Evolutionary conservation across 345 rosid genomes (phyloP), one percentile per base, ranked within the genome.

Genomic region (Hibiscus tridactylites): DNA sequence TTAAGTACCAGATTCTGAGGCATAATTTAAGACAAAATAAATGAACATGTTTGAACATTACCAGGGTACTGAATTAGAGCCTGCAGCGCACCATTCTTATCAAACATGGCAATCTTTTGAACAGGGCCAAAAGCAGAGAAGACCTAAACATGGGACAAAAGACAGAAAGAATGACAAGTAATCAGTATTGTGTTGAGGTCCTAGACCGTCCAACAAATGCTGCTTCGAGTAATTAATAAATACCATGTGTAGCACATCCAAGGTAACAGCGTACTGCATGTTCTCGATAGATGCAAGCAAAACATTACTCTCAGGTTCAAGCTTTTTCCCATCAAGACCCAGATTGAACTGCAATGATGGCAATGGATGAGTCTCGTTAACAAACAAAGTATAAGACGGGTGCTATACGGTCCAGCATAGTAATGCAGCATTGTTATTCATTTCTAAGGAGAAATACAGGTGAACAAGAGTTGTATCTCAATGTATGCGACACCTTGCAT

Each of bases 281-380:
- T 96, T 96, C 85, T 96, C 99, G 33, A 96, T 96, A 49, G 99
- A 96, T 78, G 99, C 99, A 10, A 90, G 99, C 78, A 92, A 98
- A 68, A 96, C 98, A 35, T 96, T 92, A 78, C 99, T 91, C 85
- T 96, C 99, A 53, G 98, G 95, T 77, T 96, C 99, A 74, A 92
- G 81, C 76, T 90, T 96, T 80, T 86, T 92, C 42, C 99, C 99
- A 83, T 96, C 99, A 74, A 87, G 65, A 75, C 97, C 96, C 75
- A 91, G 83, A 68, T 35, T 73, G 65, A 90, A 47, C 99, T 96
- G 86, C 75, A 81, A 74, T 29, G 72, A 42, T 28, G 17, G 50
- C 9, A 46, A 74, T 35, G 2, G 26, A 21, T 21, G 47, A 57
- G 61, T 13, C 28, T 49, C 54, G 12, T 71, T 42, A 61, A 68